Base-by-base conservation (phyloP, 2,329 filamentous ascomycete species). In the Catunica adiposa region DNA sequence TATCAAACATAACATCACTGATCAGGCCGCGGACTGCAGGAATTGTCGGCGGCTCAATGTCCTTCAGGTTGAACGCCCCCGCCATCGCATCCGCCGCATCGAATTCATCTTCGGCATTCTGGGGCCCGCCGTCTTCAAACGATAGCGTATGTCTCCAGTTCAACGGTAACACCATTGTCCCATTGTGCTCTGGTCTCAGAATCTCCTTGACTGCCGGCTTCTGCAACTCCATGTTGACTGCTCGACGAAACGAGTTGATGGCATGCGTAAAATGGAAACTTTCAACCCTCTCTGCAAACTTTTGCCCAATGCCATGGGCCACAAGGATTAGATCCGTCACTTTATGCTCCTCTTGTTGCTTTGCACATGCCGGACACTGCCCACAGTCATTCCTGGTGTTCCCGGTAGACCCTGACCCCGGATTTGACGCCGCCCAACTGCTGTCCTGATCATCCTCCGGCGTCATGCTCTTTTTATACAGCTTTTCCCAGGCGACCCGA, bases 251-350 rank as follows among this genome's bases (percentile, higher is more conserved):
- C 0, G 83, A 79, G 64, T 95, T 97, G 65, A 97, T 90, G 3
- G 89, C 86, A 66, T 97, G 90, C 0, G 92, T 98, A 63, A 98
- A 98, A 66, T 97, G 88, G 63, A 89, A 98, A 62, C 88, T 95
- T 67, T 97, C 90, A 59, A 97, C 87, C 11, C 89, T 77, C 66
- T 98, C 89, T 0, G 89, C 94, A 52, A 97, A 76, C 66, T 98
- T 97, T 66, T 98, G 92, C 0, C 92, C 92, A 60, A 98, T 97
- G 1, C 92, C 92, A 64, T 98, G 92, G 46, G 92, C 86, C 8
- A 97, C 87, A 3, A 98, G 74, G 1, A 97, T 79, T 6, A 98
- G 73, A 64, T 98, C 92, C 0, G 85, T 90, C 3, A 94, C 86
- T 59, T 82, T 80, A 1, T 81, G 81, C 26, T 74, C 73, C 44